Evolutionary conservation across 2,329 filamentous ascomycete species (phyloP).

Genomic region (Orbilia brochopaga): DNA sequence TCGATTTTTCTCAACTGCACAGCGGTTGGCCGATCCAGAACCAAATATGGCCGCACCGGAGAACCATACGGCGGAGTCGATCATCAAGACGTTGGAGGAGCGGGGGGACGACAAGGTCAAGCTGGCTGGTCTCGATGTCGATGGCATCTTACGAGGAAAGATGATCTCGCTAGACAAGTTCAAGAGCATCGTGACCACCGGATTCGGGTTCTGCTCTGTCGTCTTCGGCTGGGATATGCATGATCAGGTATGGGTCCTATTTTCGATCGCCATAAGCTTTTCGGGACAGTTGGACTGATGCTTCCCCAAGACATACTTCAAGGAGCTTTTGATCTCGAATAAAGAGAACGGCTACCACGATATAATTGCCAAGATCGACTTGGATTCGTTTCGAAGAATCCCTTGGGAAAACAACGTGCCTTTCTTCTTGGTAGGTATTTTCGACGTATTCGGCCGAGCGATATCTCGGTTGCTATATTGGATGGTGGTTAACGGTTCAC

Average conservation of each 20-base stretch:
- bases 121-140: constrained; percentile 83
- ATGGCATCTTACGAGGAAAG: constrained; percentile 83
- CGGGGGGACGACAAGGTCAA: constrained; percentile 82
- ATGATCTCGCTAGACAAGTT: constrained; percentile 93
- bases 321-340: constrained; percentile 84
- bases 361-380: constrained; percentile 79
- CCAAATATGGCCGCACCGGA: constrained; percentile 17
- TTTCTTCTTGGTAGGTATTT: constrained; percentile 52
- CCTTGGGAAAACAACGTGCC: constrained; percentile 72
- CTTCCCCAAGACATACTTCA: constrained; percentile 83
- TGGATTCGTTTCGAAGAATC: constrained; percentile 78
- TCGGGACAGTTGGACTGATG: no score
- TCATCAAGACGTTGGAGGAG: constrained; percentile 64
- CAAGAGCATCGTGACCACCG: constrained; percentile 76
- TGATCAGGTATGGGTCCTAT: constrained; percentile 63
- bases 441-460: neutral
- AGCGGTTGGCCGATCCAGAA: neutral
- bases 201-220: constrained; percentile 93
- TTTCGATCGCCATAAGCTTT: no score
- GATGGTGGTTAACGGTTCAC: neutral
- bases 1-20: neutral
- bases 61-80: constrained; percentile 65
- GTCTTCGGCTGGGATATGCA: constrained; percentile 98
- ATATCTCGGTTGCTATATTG: no score
- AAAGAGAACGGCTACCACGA: constrained; percentile 89